Percentiles rank a stretch among this genome's conserved stretches.
These are phyloP conservation scores for Haplosporangium gracile DNA, from an alignment of 192 early-diverging fungal genomes.

Conservation along the genomic window DNA sequence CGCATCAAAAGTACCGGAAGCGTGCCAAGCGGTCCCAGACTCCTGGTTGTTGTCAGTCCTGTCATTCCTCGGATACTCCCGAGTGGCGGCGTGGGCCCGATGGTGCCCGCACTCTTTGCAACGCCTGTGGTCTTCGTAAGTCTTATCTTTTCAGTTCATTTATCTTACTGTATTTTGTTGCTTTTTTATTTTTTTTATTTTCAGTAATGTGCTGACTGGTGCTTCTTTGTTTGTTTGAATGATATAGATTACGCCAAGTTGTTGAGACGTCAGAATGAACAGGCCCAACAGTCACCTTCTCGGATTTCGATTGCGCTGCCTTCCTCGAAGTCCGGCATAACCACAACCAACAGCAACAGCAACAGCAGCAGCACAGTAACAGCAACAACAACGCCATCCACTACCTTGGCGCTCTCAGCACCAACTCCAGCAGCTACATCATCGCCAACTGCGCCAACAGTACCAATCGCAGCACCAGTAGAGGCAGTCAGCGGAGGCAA, in stretches of 20 bases:
- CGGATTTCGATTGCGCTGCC: neutral
- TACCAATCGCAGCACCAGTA: neutral
- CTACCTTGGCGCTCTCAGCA: neutral
- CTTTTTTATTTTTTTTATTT: neutral
- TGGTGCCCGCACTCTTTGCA: slow-evolving; percentile 93
- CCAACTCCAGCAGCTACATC: neutral
- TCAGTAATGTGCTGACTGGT: neutral
- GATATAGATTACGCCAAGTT: slow-evolving; percentile 46
- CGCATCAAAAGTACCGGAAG: slow-evolving; percentile 47
- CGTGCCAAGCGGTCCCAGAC: slow-evolving; percentile 68
- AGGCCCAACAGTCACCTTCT: neutral
- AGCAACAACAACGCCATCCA: neutral
- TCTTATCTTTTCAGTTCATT: slow-evolving; percentile 10
- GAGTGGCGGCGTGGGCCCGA: slow-evolving; percentile 96
- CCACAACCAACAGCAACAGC: neutral
- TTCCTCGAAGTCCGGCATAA: neutral
- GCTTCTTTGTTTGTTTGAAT: neutral
- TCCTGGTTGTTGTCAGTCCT: slow-evolving; percentile 80
- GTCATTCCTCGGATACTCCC: slow-evolving; percentile 89
- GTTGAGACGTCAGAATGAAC: slow-evolving; percentile 38
- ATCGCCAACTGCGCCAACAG: neutral
- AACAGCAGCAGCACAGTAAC: neutral
- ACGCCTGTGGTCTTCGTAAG: slow-evolving; percentile 93
- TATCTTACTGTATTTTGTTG: neutral
- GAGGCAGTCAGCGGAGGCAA: neutral